phyloP scores from a whole-genome alignment of 169 alveolate genomes.

The Eimeria sp. region DNA sequence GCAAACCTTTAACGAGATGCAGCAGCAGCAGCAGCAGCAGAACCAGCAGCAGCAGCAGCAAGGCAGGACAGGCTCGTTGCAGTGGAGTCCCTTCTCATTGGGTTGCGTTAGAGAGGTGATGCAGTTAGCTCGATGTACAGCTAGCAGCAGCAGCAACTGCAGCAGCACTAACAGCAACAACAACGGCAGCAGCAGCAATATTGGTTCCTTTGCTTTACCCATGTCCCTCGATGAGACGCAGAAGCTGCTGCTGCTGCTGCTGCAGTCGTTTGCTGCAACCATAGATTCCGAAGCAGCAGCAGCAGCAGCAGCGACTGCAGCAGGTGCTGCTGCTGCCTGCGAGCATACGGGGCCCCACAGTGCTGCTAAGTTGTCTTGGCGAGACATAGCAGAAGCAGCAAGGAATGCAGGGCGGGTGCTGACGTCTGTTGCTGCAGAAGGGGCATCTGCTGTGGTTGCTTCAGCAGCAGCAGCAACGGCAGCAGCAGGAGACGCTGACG shows the following conservation, averaged over 20 bases:
- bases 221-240: background rate
- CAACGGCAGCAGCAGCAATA: background rate
- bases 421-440: background rate
- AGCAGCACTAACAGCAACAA: background rate
- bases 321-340: background rate
- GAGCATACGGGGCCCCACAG: background rate
- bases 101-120: slow-evolving; percentile 7
- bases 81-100: background rate
- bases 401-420: slow-evolving; percentile 13
- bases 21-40: background rate
- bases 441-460: background rate
- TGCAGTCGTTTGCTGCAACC: background rate
- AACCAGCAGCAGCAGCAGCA: background rate
- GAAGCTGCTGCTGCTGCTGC: slow-evolving; percentile 9
- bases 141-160: slow-evolving; percentile 7
- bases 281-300: slow-evolving; percentile 11
- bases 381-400: slow-evolving; percentile 55
- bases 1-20: background rate
- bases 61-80: background rate
- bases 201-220: background rate
- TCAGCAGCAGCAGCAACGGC: no score
- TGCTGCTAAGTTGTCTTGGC: slow-evolving; percentile 3
- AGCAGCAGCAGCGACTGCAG: background rate
- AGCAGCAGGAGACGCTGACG: background rate
- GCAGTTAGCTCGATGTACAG: background rate